Evolutionary conservation across 805 yeast genomes (phyloP).

Genomic region (Saccharomycopsis microspora): DNA sequence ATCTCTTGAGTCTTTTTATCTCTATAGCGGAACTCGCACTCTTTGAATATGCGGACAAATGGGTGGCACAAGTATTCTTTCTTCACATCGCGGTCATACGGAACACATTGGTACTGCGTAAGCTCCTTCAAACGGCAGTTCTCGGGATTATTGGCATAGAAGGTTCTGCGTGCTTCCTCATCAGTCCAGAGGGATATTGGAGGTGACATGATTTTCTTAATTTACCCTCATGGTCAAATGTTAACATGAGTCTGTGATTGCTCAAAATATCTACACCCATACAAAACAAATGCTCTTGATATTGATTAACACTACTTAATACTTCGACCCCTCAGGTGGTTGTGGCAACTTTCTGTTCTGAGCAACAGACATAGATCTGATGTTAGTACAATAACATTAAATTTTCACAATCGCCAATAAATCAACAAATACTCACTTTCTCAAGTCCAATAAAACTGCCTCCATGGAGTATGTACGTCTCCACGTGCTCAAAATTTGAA

Average conservation of each 20-base stretch:
- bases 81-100: constrained; percentile 1
- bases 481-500: constrained; percentile 74
- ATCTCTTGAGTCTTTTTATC: constrained; percentile 4
- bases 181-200: constrained; percentile 1
- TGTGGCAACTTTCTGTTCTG: constrained; percentile 77
- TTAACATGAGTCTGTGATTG: background rate
- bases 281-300: background rate
- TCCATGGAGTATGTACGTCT: constrained; percentile 88
- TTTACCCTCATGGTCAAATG: background rate
- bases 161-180: constrained; percentile 1
- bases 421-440: constrained; percentile 32
- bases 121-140: constrained; percentile 12
- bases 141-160: background rate
- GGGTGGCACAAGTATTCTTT: constrained; percentile 8
- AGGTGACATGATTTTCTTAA: constrained; percentile 5
- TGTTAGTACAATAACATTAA: background rate
- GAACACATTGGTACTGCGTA: constrained; percentile 12
- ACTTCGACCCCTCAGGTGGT: constrained; percentile 82
- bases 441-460: constrained; percentile 74
- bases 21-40: constrained; percentile 4
- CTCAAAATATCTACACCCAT: background rate
- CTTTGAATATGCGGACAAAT: constrained; percentile 11
- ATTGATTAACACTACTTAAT: constrained; percentile 20
- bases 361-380: constrained; percentile 67
- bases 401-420: constrained; percentile 7